These are phyloP conservation scores for Podospora pseudoanserina DNA, from an alignment of 495 filamentous ascomycete species.

Conservation along the genomic window DNA sequence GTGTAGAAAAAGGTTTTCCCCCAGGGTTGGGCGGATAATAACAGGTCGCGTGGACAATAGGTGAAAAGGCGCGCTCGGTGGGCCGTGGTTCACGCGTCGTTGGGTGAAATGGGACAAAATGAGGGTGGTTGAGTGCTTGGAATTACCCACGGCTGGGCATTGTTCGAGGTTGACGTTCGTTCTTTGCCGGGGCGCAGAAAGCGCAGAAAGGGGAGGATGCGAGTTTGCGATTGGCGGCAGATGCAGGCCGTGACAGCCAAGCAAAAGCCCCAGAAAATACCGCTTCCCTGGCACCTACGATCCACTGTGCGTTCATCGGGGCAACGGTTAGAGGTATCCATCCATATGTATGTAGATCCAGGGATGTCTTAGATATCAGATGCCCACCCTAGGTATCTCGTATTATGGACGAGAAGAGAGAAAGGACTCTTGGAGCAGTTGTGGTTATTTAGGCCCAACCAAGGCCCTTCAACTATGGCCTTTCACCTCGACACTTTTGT, in stretches of 20 bases:
- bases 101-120: conserved; percentile 1
- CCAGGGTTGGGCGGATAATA: background rate
- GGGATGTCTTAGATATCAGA: background rate
- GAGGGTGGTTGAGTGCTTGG: conserved; percentile 1
- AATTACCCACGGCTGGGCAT: conserved; percentile 15
- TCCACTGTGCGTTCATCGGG: conserved; percentile 8
- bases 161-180: conserved; percentile 14
- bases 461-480: background rate
- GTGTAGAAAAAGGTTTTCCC: background rate
- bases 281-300: background rate
- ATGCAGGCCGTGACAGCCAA: background rate
- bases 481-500: background rate
- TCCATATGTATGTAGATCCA: background rate
- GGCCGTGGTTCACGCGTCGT: conserved; percentile 4
- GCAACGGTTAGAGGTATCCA: background rate
- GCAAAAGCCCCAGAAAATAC: background rate
- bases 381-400: background rate
- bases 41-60: background rate
- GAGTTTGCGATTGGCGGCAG: conserved; percentile 9
- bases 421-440: background rate
- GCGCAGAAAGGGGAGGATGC: background rate
- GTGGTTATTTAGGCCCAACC: background rate
- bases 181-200: conserved; percentile 11
- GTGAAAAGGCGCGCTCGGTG: background rate
- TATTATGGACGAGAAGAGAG: background rate